Conservation (phyloP, 2,329 filamentous ascomycete species). For the Lachnellula hyalina region DNA sequence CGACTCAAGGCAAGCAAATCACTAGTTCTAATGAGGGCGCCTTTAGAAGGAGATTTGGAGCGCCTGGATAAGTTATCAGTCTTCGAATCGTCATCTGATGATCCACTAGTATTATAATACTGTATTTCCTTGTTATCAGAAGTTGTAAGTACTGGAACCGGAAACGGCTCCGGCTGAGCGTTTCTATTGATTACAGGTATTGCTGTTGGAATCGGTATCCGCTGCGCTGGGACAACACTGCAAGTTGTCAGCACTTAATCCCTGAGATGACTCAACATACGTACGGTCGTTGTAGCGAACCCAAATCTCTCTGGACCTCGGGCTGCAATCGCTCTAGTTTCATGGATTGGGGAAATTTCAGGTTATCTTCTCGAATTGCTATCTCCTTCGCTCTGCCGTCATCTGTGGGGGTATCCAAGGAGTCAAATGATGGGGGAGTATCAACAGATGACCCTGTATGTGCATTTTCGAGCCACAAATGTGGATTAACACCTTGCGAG, state of each 20-base stretch:
- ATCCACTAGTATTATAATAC: conserved; percentile 19
- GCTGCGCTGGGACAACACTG: background rate
- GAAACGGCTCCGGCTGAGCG: conserved; percentile 4
- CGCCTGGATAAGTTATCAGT: conserved; percentile 6
- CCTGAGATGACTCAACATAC: background rate
- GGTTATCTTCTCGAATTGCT: conserved; percentile 27
- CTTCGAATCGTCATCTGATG: conserved; percentile 19
- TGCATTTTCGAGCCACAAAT: conserved; percentile 23
- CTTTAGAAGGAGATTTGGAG: conserved; percentile 10
- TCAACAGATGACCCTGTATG: conserved; percentile 9
- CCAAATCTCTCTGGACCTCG: conserved; percentile 9
- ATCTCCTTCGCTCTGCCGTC: conserved; percentile 24
- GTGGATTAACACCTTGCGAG: conserved; percentile 23
- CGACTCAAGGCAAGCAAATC: conserved; percentile 18
- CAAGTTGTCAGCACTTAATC: background rate
- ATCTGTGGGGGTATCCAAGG: conserved; percentile 14
- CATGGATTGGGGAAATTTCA: conserved; percentile 29
- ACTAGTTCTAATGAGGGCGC: conserved; percentile 21
- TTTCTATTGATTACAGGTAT: background rate
- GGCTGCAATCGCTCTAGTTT: conserved; percentile 25
- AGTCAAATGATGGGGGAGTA: conserved; percentile 20
- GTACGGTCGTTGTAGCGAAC: background rate
- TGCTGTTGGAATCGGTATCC: background rate
- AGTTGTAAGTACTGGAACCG: conserved; percentile 14
- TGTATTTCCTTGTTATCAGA: conserved; percentile 12